Percentiles rank a stretch among this genome's conserved stretches.
Evolutionary conservation across 352 stramenopile genomes (phyloP).

Genomic region (Phytopythium delawarense): DNA sequence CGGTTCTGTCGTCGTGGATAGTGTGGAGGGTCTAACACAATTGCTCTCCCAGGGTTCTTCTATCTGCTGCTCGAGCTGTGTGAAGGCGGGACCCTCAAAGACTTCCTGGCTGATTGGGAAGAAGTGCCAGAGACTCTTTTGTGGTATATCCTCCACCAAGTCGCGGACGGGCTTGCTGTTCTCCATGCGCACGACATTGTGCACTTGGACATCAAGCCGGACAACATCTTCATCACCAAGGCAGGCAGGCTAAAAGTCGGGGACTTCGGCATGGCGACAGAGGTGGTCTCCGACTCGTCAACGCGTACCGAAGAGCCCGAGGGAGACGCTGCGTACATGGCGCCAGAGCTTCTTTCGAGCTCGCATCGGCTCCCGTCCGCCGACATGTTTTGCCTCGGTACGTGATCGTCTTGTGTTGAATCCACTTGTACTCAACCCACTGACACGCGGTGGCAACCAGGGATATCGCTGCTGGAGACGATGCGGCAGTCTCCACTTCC

Average conservation of each 20-base stretch:
- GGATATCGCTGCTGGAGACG: conserved; percentile 67
- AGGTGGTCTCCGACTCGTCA: conserved; percentile 20
- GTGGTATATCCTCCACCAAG: conserved; percentile 75
- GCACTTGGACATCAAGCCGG: conserved; percentile 96
- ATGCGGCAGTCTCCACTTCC: conserved; percentile 36
- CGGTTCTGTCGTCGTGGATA: background rate
- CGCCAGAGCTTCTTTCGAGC: conserved; percentile 84
- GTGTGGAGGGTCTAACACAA: too few species aligned
- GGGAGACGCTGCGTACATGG: conserved; percentile 93
- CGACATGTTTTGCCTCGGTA: conserved; percentile 93
- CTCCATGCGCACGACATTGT: conserved; percentile 90
- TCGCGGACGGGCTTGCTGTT: conserved; percentile 76
- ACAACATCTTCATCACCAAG: conserved; percentile 92
- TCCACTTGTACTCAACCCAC: too few species aligned
- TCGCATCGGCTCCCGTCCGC: conserved; percentile 57
- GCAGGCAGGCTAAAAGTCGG: conserved; percentile 76
- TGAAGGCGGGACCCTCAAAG: conserved; percentile 77
- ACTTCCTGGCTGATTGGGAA: conserved; percentile 44
- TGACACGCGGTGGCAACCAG: conserved; percentile 12
- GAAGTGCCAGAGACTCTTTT: conserved; percentile 49
- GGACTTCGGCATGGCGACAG: conserved; percentile 92
- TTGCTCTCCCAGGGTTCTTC: conserved; percentile 52
- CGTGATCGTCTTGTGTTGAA: conserved; percentile 30
- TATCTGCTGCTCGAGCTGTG: conserved; percentile 95
- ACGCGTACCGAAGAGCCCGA: conserved; percentile 72